These are phyloP conservation scores for Sporobolomyces pararoseus DNA, from an alignment of 768 basidiomycete genomes.

Conservation along the genomic window DNA sequence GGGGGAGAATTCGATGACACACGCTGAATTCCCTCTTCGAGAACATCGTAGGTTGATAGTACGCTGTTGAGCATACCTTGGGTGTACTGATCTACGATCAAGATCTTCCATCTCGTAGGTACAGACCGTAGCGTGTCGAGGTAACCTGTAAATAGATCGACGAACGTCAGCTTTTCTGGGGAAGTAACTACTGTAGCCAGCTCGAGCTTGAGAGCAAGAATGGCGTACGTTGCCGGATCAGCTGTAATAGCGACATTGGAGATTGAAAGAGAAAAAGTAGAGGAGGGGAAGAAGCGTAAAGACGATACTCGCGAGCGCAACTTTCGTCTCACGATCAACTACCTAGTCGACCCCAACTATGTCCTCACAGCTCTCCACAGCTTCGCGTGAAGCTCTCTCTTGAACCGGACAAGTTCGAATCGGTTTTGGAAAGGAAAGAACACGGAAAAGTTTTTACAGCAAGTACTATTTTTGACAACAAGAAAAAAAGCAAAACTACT, in stretches of 20 bases:
- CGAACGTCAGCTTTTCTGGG: too few species aligned
- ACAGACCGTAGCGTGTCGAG: constrained; percentile 82
- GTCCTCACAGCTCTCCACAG: too few species aligned
- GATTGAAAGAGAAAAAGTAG: not conserved
- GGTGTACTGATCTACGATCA: constrained; percentile 91
- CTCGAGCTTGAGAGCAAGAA: not conserved
- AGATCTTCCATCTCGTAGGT: constrained; percentile 84
- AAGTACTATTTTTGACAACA: too few species aligned
- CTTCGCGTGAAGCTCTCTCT: too few species aligned
- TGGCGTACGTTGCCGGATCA: constrained; percentile 8
- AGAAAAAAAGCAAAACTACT: too few species aligned
- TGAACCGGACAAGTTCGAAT: too few species aligned
- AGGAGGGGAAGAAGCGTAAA: not conserved
- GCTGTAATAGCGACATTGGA: constrained; percentile 7
- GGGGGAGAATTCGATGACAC: constrained; percentile 50
- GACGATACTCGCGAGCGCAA: not conserved
- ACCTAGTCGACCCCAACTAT: too few species aligned
- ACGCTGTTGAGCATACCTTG: constrained; percentile 77
- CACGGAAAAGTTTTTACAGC: too few species aligned
- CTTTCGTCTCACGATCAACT: not conserved
- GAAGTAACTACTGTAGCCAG: too few species aligned
- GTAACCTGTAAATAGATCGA: constrained; percentile 60
- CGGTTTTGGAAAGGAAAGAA: too few species aligned
- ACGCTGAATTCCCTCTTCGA: constrained; percentile 96
- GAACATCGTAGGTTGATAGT: constrained; percentile 85